Base-by-base conservation (phyloP, 176 grass and related monocot species). In the Saccharum spontaneum region DNA sequence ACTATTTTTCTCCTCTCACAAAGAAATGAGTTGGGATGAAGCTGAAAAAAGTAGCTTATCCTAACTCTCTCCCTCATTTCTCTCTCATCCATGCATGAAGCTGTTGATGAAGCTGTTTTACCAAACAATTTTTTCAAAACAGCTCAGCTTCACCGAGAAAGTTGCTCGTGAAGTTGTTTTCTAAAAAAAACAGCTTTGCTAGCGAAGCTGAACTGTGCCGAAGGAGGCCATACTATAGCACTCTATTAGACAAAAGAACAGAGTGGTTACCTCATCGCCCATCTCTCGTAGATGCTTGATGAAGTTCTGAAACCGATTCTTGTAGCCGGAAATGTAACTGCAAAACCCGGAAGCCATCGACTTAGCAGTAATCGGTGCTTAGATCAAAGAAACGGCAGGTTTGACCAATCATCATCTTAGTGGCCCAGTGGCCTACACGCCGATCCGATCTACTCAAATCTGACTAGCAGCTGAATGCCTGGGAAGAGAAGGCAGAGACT, bases 231-330 rank as follows among this genome's bases (percentile, higher is more conserved):
- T 9, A 64, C 6, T 84, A 67, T 61, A 17, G 59, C 39, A 83
- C 15, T 40, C 18, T 61, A 2, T 3, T 61, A 61, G 23, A 62
- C 59, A 62, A 61, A 62, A 26, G n/a, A 62, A 62, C 59, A 24
- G 59, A 62, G 59, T 22, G 71, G 12, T 75, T 76, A 95, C 96
- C 91, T 99, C 97, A 50, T 96, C 94, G 8, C 97, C 97, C 94
- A 97, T 94, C 82, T 99, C 94, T 65, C 94, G 90, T 74, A 97
- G 86, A 84, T 97, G 92, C 83, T 97, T 97, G 89, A 97, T 97
- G 92, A 97, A 97, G 83, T 97, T 97, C 89, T 97, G 94, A 76
- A 97, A 97, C 12, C 94, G 91, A 69, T 97, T 97, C 92, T 97
- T 97, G 81, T 97, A 97, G 13, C 94, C 94, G 23, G 94, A 97